A percentile compares a stretch with the other conserved stretches of the same genome.
phyloP scores from a whole-genome alignment of 257 asterid species.

The Penstemon barbatus region DNA sequence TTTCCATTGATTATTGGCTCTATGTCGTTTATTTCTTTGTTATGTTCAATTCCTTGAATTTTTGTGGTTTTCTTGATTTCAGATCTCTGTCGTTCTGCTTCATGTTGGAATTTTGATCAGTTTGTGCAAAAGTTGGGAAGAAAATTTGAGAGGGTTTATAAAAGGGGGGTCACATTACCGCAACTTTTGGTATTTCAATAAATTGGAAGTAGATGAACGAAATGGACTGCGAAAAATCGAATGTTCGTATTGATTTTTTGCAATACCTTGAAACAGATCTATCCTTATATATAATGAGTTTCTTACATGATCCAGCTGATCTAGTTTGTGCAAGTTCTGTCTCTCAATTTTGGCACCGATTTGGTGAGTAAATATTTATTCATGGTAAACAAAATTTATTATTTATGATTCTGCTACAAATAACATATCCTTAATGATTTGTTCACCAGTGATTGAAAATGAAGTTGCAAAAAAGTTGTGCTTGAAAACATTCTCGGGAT shows the following conservation, averaged over 20 bases:
- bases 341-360: slow-evolving; percentile 58
- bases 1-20: no score
- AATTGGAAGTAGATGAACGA: background rate
- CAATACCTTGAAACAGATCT: slow-evolving; percentile 47
- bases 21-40: background rate
- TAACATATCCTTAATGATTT: no score
- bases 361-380: slow-evolving; percentile 45
- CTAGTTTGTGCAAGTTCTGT: slow-evolving; percentile 56
- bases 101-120: background rate
- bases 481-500: no score
- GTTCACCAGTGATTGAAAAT: no score
- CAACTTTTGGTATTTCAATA: background rate
- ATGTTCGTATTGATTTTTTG: slow-evolving; percentile 42
- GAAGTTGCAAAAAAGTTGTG: no score
- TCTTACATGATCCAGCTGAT: slow-evolving; percentile 68
- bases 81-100: background rate
- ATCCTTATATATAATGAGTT: slow-evolving; percentile 41
- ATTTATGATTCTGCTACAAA: no score
- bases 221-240: slow-evolving; percentile 36
- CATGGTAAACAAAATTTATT: background rate
- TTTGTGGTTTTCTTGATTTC: slow-evolving; percentile 3
- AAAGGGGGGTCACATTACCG: background rate
- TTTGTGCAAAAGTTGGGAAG: background rate
- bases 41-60: slow-evolving; percentile 5
- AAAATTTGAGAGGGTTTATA: slow-evolving; percentile 5